These are phyloP conservation scores for Penicillium flavigenum DNA, from an alignment of 495 filamentous ascomycete genomes.

Conservation along the genomic window DNA sequence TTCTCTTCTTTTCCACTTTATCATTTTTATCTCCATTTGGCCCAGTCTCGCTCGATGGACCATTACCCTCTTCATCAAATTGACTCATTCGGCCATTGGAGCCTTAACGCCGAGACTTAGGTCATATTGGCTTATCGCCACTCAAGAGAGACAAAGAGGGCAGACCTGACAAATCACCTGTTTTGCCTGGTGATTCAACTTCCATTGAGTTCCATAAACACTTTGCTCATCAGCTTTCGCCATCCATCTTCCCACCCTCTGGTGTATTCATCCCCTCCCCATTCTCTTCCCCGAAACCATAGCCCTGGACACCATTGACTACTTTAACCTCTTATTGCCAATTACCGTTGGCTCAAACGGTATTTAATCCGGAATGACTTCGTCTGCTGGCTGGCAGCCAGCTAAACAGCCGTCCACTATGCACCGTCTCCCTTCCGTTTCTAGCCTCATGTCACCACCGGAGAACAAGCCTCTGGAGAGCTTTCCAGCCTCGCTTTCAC, in stretches of 20 bases:
- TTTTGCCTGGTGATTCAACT: slow-evolving; percentile 20
- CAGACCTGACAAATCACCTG: slow-evolving; percentile 43
- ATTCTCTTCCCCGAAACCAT: background rate
- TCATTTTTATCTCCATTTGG: background rate
- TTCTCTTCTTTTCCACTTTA: background rate
- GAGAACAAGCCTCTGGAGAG: slow-evolving; percentile 62
- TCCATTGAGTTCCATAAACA: slow-evolving; percentile 22
- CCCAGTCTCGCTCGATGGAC: background rate
- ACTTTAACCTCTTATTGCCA: slow-evolving; percentile 4
- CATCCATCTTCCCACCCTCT: slow-evolving; percentile 17
- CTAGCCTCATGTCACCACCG: slow-evolving; percentile 75
- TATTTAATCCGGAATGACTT: slow-evolving; percentile 30
- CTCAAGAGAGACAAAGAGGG: slow-evolving; percentile 34
- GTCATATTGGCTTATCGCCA: slow-evolving; percentile 31
- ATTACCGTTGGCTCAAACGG: slow-evolving; percentile 4
- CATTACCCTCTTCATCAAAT: background rate
- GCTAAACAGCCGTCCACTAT: slow-evolving; percentile 38
- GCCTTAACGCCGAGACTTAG: slow-evolving; percentile 13
- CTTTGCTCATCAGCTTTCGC: slow-evolving; percentile 24
- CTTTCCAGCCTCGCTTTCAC: slow-evolving; percentile 48
- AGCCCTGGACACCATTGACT: slow-evolving; percentile 4
- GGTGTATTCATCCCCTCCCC: slow-evolving; percentile 1
- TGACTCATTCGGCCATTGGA: slow-evolving; percentile 14
- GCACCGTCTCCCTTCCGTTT: slow-evolving; percentile 52
- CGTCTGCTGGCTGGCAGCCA: slow-evolving; percentile 24